These are phyloP conservation scores for Lentinula boryana DNA, from an alignment of 768 basidiomycete genomes.

Conservation along the genomic window DNA sequence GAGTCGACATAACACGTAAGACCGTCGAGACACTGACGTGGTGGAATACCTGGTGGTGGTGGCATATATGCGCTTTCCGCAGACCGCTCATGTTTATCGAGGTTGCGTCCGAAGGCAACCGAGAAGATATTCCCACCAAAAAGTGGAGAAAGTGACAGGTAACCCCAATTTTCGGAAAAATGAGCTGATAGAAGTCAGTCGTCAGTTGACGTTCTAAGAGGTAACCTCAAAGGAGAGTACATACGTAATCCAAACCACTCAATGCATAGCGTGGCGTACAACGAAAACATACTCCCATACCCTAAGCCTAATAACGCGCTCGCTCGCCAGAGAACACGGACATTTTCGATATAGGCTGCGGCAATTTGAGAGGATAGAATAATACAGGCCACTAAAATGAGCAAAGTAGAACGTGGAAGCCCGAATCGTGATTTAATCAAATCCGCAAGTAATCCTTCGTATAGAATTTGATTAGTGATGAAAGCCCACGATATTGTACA, in stretches of 20 bases:
- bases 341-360: constrained; percentile 47
- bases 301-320: constrained; percentile 51
- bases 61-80: neutral
- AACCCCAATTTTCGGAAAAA: constrained; percentile 87
- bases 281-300: constrained; percentile 68
- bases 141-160: constrained; percentile 65
- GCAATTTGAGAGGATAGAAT: constrained; percentile 72
- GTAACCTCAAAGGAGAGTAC: constrained; percentile 20
- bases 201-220: neutral
- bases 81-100: constrained; percentile 59
- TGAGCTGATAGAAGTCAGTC: constrained; percentile 34
- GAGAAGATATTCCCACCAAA: constrained; percentile 82
- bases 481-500: neutral
- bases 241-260: constrained; percentile 88
- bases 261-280: constrained; percentile 69
- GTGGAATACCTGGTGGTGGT: constrained; percentile 2
- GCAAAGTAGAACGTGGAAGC: constrained; percentile 62
- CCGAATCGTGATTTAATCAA: constrained; percentile 47
- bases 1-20: constrained; percentile 55
- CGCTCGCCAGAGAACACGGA: constrained; percentile 63
- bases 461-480: neutral
- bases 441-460: constrained; percentile 64
- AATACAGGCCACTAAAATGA: constrained; percentile 58
- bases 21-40: constrained; percentile 50
- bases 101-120: constrained; percentile 32